These are phyloP conservation scores for Wickerhamiella kurtzmanii DNA, from an alignment of 805 yeast genomes.

Conservation along the genomic window DNA sequence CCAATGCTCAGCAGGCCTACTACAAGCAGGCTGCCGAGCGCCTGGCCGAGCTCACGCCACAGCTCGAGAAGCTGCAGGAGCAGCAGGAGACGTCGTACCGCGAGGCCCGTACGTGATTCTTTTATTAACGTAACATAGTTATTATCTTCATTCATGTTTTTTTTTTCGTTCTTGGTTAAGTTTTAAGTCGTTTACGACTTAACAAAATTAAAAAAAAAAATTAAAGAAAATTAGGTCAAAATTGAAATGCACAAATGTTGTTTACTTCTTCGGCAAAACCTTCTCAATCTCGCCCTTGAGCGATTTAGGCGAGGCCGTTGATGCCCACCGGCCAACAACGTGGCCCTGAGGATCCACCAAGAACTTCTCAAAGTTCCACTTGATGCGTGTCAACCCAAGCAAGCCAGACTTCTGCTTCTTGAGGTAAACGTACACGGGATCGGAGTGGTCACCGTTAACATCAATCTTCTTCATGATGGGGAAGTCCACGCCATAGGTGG, in stretches of 20 bases:
- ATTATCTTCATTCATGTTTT: constrained; percentile 4
- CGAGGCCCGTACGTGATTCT: constrained; percentile 11
- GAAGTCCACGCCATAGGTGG: constrained; percentile 84
- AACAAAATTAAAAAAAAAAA: neutral
- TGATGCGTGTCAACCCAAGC: constrained; percentile 55
- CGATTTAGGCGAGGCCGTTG: constrained; percentile 52
- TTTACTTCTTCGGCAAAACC: constrained; percentile 33
- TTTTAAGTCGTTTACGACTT: neutral
- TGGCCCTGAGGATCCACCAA: constrained; percentile 43
- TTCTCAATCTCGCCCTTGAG: constrained; percentile 47
- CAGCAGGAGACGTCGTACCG: constrained; percentile 33
- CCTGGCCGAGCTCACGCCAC: constrained; percentile 50
- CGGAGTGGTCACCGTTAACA: constrained; percentile 74
- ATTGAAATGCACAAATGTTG: too few relatives aligned
- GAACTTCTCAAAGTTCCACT: constrained; percentile 77
- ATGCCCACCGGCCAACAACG: constrained; percentile 52
- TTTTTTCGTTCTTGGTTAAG: neutral
- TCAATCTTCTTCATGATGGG: constrained; percentile 78
- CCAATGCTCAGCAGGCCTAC: constrained; percentile 67
- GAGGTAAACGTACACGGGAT: constrained; percentile 68
- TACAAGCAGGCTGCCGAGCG: constrained; percentile 62
- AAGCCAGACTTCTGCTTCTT: constrained; percentile 49
- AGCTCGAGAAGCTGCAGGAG: constrained; percentile 46
- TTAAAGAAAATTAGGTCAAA: neutral
- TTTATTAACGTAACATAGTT: too few relatives aligned